phyloP scores from a whole-genome alignment of 352 stramenopile species.

The Pythium rishiriense region DNA sequence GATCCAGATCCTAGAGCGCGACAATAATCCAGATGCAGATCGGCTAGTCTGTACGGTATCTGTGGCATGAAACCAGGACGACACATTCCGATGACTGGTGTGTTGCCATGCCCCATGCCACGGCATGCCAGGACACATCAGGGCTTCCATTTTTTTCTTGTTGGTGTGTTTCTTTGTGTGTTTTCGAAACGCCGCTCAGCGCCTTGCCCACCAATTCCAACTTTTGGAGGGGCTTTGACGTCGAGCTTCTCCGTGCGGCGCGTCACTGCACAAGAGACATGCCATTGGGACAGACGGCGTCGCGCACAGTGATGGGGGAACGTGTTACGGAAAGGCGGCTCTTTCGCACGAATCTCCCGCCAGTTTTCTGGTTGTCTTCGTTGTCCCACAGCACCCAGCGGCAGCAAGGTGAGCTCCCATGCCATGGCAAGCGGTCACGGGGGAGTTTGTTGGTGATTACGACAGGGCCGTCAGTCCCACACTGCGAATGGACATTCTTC shows the following conservation, averaged over 20 bases:
- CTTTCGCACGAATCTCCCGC: not conserved
- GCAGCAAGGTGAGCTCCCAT: not conserved
- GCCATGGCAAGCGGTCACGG: not conserved
- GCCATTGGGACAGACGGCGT: constrained; percentile 21
- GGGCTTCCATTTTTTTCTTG: not conserved
- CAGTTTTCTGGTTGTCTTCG: not conserved
- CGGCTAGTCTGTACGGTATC: too few species aligned
- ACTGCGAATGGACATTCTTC: constrained; percentile 28
- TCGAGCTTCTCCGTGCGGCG: constrained; percentile 11
- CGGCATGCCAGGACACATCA: not conserved
- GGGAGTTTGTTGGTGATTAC: not conserved
- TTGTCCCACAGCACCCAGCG: constrained; percentile 10
- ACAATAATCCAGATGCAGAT: not conserved
- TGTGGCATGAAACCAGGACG: not conserved
- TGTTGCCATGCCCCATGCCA: not conserved
- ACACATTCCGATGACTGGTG: not conserved
- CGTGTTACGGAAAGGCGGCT: constrained; percentile 7
- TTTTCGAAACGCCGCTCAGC: not conserved
- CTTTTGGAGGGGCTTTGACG: not conserved
- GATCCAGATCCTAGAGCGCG: constrained; percentile 10
- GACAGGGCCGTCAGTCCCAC: constrained; percentile 5
- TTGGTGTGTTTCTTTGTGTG: not conserved
- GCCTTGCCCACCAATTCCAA: not conserved
- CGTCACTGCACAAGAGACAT: constrained; percentile 18
- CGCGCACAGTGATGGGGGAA: constrained; percentile 12